Base-by-base conservation (phyloP, 768 basidiomycete species). In the Termitomyces sp. region DNA sequence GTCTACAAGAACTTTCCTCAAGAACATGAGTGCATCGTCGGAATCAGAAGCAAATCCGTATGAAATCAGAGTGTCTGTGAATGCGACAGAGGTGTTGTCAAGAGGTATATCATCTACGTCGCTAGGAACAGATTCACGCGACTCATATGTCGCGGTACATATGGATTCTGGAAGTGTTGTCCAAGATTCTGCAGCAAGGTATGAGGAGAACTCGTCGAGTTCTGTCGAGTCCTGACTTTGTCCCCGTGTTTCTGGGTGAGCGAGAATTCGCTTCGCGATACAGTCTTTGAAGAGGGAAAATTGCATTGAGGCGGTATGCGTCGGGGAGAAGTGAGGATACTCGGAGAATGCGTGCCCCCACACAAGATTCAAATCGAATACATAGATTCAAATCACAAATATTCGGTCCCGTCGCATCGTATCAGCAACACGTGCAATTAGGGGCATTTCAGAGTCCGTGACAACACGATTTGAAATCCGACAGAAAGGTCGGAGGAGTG, bases 161-260 rank as follows among this genome's bases (percentile, higher is more conserved):
- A 81, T 60, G 4, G 62, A 18, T 4, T 24, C 12, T 3, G 82
- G 78, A 4, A 84, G 68, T 9, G 68, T 64, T 15, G 72, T 58
- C 81, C 82, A 85, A 4, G 76, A 66, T 66, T 84, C 82, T 3
- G 69, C 59, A 3, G 80, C 79, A 9, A 85, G 76, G 60, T 81
- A 86, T 0, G 73, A 72, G 0, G 76, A 68, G 62, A 84, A 84
- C 2, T 86, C 84, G 66, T 81, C 79, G 1, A 85, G 71, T 6
- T 73, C 69, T 33, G 64, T 64, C 9, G 68, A 64, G 42, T 64
- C 66, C 7, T 62, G 60, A 34, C 54, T 49, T 36, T 65, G 57
- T 9, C 51, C 51, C 20, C 56, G 59, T 3, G 62, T 52, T 37
- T 62, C 67, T 26, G 71, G 62, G 15, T 64, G 65, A 20, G 73